Evolutionary conservation across 176 grass and related monocot genomes (phyloP).

Genomic region (Oryza glaberrima): DNA sequence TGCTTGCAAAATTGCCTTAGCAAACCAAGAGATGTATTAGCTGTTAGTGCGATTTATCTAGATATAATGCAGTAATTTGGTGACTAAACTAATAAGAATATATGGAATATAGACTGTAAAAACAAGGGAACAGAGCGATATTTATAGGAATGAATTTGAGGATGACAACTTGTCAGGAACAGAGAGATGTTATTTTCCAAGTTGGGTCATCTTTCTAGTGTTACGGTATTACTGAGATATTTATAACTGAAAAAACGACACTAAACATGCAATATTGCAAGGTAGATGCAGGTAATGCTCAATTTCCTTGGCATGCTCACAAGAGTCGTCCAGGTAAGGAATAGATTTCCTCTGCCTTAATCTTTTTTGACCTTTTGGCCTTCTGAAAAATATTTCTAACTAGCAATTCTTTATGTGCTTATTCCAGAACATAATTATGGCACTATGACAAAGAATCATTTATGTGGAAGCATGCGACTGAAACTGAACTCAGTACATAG

Average conservation of each 20-base stretch:
- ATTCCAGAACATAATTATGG: conserved; percentile 24
- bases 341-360: neutral
- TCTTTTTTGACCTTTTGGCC: neutral
- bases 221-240: neutral
- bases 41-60: neutral
- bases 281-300: neutral
- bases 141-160: neutral
- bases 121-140: neutral
- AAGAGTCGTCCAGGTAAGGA: neutral
- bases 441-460: neutral
- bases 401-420: neutral
- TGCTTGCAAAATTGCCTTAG: neutral
- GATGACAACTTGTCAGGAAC: neutral
- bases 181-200: neutral
- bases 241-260: neutral
- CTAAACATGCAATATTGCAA: neutral
- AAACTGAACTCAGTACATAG: conserved; percentile 19
- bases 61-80: neutral
- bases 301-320: neutral
- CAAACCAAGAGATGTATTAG: neutral
- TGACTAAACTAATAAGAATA: conserved; percentile 12
- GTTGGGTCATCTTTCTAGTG: neutral
- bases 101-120: neutral
- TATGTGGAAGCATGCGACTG: conserved; percentile 24
- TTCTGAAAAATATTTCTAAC: neutral